Evolutionary conservation across 768 basidiomycete species (phyloP), one percentile per base, ranked within the genome.

Genomic region (Pleurotus salmoneostramineus): DNA sequence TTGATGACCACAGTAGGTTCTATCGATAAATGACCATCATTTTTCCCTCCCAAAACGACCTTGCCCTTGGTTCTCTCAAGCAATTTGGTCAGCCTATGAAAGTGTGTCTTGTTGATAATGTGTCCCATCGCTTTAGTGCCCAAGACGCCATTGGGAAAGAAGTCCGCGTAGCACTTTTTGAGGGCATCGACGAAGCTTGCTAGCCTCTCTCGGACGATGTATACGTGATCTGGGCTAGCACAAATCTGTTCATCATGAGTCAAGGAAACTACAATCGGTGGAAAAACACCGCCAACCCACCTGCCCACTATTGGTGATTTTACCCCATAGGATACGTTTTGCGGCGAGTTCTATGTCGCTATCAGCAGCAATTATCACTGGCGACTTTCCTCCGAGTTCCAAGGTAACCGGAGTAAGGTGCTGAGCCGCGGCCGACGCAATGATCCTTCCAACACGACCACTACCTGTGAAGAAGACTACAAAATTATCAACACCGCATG

Each of bases 271-370:
- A 27, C 33, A 7, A 8, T 31, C 6, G 43, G 36, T 6, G 45
- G 12, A 32, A 14, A 4, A 7, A 34, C 10, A 1, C 50, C 68
- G 55, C 21, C 21, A 27, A 27, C 21, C 21, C 45, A 76, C 82
- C 77, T 89, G 88, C 6, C 89, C 89, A 1, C 82, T 75, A 60
- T 91, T 90, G 58, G 71, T 74, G 6, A 72, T 72, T 68, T 90
- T 91, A 0, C 84, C 88, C 79, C 82, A 87, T 31, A 89, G 68
- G 35, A 88, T 77, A 6, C 89, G 79, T 64, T 80, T 82, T 3
- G 88, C 89, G 0, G 83, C 79, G 34, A 85, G 59, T 4, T 76
- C 69, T 61, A 84, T 61, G 63, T 83, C 72, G 43, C 50, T 69
- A 46, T 37, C 34, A 44, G 36, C 7, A 55, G 78, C 77, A 31